Evolutionary conservation across 805 yeast species (phyloP).

Genomic region (Priceomyces medius): DNA sequence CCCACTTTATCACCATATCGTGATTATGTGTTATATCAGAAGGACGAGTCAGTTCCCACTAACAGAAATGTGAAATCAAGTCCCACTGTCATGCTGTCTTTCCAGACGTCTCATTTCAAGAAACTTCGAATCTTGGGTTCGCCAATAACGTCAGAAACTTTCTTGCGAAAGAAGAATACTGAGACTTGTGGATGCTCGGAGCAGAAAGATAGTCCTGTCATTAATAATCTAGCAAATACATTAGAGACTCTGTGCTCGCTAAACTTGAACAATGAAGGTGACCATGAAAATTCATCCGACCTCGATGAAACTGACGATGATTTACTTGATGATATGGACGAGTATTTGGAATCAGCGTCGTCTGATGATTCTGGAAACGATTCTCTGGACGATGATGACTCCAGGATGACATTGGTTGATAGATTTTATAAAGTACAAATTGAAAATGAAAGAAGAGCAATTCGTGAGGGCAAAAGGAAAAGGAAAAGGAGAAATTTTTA

Average conservation of each 20-base stretch:
- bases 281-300: conserved; percentile 1
- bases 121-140: conserved; percentile 42
- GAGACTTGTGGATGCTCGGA: conserved; percentile 12
- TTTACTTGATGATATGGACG: background rate
- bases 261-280: conserved; percentile 3
- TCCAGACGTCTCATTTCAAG: conserved; percentile 39
- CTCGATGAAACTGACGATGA: background rate
- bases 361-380: background rate
- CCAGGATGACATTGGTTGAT: background rate
- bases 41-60: conserved; percentile 7
- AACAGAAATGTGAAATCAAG: conserved; percentile 29
- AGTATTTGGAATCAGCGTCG: background rate
- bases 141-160: conserved; percentile 26
- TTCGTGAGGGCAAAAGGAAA: conserved; percentile 2
- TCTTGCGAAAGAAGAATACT: conserved; percentile 5
- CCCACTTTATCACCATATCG: conserved; percentile 4
- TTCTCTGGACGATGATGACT: background rate
- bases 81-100: conserved; percentile 37
- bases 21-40: conserved; percentile 3
- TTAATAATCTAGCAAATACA: conserved; percentile 2
- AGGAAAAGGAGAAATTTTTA: conserved; percentile 3
- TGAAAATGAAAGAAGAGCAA: conserved; percentile 11
- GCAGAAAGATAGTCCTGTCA: conserved; percentile 12
- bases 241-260: background rate
- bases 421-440: conserved; percentile 8